Base-by-base conservation (phyloP, 768 basidiomycete genomes). In the Panaeolus papilionaceus region DNA sequence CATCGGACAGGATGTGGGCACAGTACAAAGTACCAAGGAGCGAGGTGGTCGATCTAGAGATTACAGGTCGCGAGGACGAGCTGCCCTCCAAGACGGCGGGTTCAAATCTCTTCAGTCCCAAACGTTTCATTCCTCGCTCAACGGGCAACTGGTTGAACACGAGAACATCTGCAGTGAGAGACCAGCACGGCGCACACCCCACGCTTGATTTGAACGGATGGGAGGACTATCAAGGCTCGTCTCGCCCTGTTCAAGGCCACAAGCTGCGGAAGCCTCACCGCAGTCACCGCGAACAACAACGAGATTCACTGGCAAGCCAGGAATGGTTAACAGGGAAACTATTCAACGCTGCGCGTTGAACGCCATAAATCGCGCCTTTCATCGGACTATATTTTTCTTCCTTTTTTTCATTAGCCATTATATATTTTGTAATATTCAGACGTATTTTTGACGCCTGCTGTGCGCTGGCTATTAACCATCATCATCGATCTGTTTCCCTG, bases 111-210 rank as follows among this genome's bases (percentile, higher is more conserved):
- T 75, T 76, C 65, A 73, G 72, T 61, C 72, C 74, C 23, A 68
- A 68, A 69, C 72, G 73, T 1, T 73, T 76, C 54, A 74, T 76
- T 58, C 75, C 75, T 44, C 72, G 74, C 11, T 73, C 75, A 11
- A 70, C 72, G 45, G 75, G 75, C 11, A 66, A 69, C 14, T 76
- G 75, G 75, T 64, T 76, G 64, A 76, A 71, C 54, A 47, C 70
- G 11, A 76, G 73, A 62, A 16, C 66, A 63, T 68, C 68, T 23
- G 39, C 68, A 45, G 51, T 49, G 14, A 28, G 54, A 16, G 54
- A 58, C 33, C 54, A 58, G 28, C 54, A 58, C 16, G 54, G 54
- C 28, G 14, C 54, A 3, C 54, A 58, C 33, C 26, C 26, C 7
- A 58, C 54, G 28, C 26, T 33, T 58, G 54, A 2, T 33, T 28